Conservation (phyloP, 2,329 filamentous ascomycete genomes). For the Cordyceps farinosa region DNA sequence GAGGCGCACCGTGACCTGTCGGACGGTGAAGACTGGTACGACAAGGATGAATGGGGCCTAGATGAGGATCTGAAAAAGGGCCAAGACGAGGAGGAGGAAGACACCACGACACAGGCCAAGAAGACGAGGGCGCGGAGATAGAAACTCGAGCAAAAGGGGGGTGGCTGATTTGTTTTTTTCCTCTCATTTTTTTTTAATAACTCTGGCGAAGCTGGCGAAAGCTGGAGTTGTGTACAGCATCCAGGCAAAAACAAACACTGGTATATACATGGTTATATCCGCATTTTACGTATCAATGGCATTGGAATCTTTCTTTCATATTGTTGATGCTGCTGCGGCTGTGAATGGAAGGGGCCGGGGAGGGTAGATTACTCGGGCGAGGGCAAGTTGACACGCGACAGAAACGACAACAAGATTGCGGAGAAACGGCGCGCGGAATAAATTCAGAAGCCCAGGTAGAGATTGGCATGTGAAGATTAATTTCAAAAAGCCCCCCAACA, state of each 20-base stretch:
- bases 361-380: too few species aligned
- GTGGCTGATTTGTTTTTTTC: background rate
- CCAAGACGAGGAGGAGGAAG: constrained; percentile 78
- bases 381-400: background rate
- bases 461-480: constrained; percentile 14
- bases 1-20: constrained; percentile 79
- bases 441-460: background rate
- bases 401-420: background rate
- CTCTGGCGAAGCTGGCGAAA: background rate
- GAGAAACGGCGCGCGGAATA: background rate
- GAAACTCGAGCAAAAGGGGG: background rate
- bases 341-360: background rate
- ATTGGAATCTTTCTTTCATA: background rate
- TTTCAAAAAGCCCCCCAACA: constrained; percentile 5
- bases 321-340: background rate
- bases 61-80: constrained; percentile 75
- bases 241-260: background rate
- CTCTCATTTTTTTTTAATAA: background rate
- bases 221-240: background rate
- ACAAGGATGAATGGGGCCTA: constrained; percentile 74
- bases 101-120: constrained; percentile 54
- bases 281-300: background rate
- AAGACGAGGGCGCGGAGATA: constrained; percentile 55
- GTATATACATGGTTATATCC: background rate
- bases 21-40: constrained; percentile 87